Evolutionary conservation across 345 rosid species (phyloP), one percentile per base, ranked within the genome.

Genomic region (Hibiscus mutabilis): DNA sequence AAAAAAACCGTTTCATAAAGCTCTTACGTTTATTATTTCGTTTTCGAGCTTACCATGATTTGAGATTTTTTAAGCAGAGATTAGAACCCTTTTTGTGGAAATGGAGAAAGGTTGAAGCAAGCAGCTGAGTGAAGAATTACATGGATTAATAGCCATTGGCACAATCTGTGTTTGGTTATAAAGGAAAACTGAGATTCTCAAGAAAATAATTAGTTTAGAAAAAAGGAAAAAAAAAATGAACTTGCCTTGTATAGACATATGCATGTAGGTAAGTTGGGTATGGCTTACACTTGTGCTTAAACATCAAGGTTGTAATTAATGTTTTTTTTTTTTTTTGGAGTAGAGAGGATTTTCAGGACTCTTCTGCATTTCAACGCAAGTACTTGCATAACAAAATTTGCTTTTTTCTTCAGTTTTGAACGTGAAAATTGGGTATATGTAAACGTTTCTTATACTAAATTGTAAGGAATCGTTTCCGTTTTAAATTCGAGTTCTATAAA

Each of bases 191-290:
- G 3, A 8, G 59, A 55, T 2, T 2, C 8, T 55, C 10, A 15
- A 46, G 27, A 18, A 46, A 56, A 21, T 3, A 47, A 14, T 18
- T 4, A 42, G 18, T 0, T 33, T 44, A 14, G 1, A 0, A 14
- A 2, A 6, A 24, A 24, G 15, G 37, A 14, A 2, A 6, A 24
- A 24, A 25, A 22, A 46, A 66, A 46, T 7, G 56, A 25, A 14
- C 3, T 3, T 1, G 16, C 13, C 25, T 13, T 13, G 3, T 47
- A 35, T 8, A 15, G 16, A 16, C 7, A 22, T 27, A 46, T 49
- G 70, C 70, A 47, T 66, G 70, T 66, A 22, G 37, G 42, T 25
- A 22, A 27, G 58, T 66, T 25, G 57, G 70, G 40, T 25, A 25
- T 25, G 9, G 24, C 40, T 16, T 66, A 66, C 69, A 46, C 22